Evolutionary conservation across 306 rosid genomes (phyloP), one percentile per base, ranked within the genome.

Genomic region (Gastrolobium bilobum): DNA sequence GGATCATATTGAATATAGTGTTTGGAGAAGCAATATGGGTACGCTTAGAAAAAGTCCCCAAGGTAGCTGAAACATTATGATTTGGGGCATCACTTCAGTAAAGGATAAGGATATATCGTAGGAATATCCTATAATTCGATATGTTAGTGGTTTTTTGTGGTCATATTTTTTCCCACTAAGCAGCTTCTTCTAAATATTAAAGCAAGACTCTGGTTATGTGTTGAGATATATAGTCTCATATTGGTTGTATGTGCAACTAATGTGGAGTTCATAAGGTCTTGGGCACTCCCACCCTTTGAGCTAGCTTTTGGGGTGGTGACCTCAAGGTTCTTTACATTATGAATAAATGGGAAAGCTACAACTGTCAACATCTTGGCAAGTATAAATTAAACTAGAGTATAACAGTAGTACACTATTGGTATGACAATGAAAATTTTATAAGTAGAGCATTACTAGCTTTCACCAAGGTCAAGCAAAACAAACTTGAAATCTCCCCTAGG

Each of bases 151-250:
- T 64, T 9, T 46, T 31, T 4, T 44, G 56, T 35, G 2, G 2
- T 54, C 4, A 20, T 44, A 43, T 29, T 9, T 43, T 6, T 29
- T 29, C 39, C 72, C 72, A 26, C 38, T 10, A 66, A 43, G 10
- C 56, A 44, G 26, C 72, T 66, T 44, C 54, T 39, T 44, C 29
- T 40, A 68, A 46, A 42, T 61, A 61, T 7, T 67, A 31, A 15
- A 53, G 59, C 59, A 20, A 15, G 59, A 53, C 4, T 53, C 33
- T 20, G 26, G 26, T 20, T 20, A n/a, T n/a, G n/a, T n/a, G n/a
- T n/a, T n/a, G n/a, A n/a, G n/a, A n/a, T n/a, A n/a, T n/a, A n/a
- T n/a, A n/a, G n/a, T n/a, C n/a, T n/a, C n/a, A n/a, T n/a, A n/a
- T n/a, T n/a, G n/a, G n/a, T n/a, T n/a, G n/a, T n/a, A n/a, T n/a